Conservation (phyloP, 352 stramenopile genomes). For the Globisporangium takayamanum region DNA sequence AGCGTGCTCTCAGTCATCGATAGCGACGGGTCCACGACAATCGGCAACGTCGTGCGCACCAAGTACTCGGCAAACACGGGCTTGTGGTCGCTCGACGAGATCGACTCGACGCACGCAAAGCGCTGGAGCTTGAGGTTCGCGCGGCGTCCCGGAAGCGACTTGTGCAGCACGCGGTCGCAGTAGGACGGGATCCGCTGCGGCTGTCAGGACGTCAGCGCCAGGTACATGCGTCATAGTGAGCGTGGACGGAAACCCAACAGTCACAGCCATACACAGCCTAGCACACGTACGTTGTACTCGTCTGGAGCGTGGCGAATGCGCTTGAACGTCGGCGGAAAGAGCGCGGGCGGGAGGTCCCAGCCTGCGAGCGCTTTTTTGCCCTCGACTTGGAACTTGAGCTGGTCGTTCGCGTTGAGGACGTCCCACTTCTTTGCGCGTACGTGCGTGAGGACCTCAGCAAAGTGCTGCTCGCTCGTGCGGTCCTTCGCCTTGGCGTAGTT, state of each 20-base stretch:
- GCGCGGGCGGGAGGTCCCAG: constrained; percentile 54
- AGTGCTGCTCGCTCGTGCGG: constrained; percentile 61
- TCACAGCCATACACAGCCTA: background rate
- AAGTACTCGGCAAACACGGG: constrained; percentile 60
- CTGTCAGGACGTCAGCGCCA: constrained; percentile 12
- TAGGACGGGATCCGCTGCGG: constrained; percentile 76
- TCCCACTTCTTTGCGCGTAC: constrained; percentile 60
- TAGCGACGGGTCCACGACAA: constrained; percentile 18
- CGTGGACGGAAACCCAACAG: background rate
- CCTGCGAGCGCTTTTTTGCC: constrained; percentile 42
- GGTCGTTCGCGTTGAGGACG: constrained; percentile 64
- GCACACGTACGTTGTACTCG: constrained; percentile 35
- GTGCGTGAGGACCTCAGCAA: constrained; percentile 48
- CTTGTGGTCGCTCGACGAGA: constrained; percentile 84
- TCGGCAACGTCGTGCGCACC: constrained; percentile 24
- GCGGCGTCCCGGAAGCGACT: constrained; percentile 57
- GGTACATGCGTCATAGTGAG: background rate
- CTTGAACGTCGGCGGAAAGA: constrained; percentile 85
- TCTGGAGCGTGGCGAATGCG: constrained; percentile 40
- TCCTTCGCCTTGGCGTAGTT: constrained; percentile 40
- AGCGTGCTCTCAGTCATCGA: constrained; percentile 27
- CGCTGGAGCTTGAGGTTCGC: constrained; percentile 44
- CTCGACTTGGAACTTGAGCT: constrained; percentile 66
- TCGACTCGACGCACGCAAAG: constrained; percentile 55
- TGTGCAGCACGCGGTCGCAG: constrained; percentile 80